A percentile compares a stretch with the other conserved stretches of the same genome.
These are phyloP conservation scores for Gigaspora rosea DNA, from an alignment of 192 early-diverging fungal genomes.

Conservation along the genomic window DNA sequence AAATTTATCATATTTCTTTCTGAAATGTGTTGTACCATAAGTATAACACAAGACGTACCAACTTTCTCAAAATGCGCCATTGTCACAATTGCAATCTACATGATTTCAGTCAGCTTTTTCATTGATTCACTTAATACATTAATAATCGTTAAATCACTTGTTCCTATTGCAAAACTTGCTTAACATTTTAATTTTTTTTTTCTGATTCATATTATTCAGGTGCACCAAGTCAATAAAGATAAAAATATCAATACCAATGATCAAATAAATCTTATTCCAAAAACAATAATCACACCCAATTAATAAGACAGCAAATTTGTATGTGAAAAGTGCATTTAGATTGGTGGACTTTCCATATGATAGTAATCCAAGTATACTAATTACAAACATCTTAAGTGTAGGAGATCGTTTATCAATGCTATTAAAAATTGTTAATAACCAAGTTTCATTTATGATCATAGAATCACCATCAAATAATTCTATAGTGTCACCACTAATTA, in stretches of 20 bases:
- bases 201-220: constrained; percentile 29
- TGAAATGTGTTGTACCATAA: constrained; percentile 32
- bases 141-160: constrained; percentile 30
- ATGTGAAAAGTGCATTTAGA: constrained; percentile 34
- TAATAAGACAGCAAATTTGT: constrained; percentile 29
- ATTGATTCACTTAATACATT: constrained; percentile 29
- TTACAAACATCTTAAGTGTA: constrained; percentile 22
- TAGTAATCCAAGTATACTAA: constrained; percentile 31
- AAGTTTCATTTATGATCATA: constrained; percentile 25
- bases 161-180: constrained; percentile 34
- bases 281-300: constrained; percentile 26
- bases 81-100: constrained; percentile 32
- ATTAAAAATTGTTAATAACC: constrained; percentile 27
- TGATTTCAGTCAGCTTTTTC: constrained; percentile 28
- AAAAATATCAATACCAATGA: constrained; percentile 23
- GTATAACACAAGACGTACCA: constrained; percentile 23
- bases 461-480: constrained; percentile 35
- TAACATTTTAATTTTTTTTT: constrained; percentile 20
- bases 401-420: constrained; percentile 8
- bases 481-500: constrained; percentile 28
- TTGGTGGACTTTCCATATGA: constrained; percentile 28
- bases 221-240: constrained; percentile 32
- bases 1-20: constrained; percentile 14
- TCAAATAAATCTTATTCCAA: constrained; percentile 27
- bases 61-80: constrained; percentile 32